These are phyloP conservation scores for Euphorbia schlechtendalii DNA, from an alignment of 441 rosid genomes.

Conservation along the genomic window DNA sequence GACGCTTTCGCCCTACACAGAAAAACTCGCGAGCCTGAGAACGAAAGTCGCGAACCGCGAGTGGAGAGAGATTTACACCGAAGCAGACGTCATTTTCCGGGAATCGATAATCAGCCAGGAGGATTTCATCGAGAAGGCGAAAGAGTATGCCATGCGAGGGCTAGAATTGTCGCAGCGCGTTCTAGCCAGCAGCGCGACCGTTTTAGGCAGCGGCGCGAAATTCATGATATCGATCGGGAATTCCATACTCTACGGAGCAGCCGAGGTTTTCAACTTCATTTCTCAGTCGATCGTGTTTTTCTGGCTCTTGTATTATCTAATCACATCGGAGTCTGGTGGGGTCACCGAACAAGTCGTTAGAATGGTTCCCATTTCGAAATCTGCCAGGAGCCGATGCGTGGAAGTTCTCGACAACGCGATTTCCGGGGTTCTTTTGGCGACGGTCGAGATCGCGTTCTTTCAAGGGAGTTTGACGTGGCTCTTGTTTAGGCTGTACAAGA, in stretches of 20 bases:
- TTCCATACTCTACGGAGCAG: slow-evolving; percentile 73
- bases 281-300: slow-evolving; percentile 79
- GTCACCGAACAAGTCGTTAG: slow-evolving; percentile 87
- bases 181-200: slow-evolving; percentile 61
- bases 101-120: slow-evolving; percentile 71
- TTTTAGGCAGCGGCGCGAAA: slow-evolving; percentile 70
- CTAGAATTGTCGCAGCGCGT: slow-evolving; percentile 68
- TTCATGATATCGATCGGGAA: slow-evolving; percentile 53
- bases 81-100: slow-evolving; percentile 60
- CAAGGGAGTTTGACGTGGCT: slow-evolving; percentile 98
- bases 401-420: slow-evolving; percentile 82
- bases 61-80: slow-evolving; percentile 81
- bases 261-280: slow-evolving; percentile 84
- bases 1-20: slow-evolving; percentile 58
- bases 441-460: slow-evolving; percentile 83
- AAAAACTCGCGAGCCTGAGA: slow-evolving; percentile 67
- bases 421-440: slow-evolving; percentile 87
- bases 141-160: slow-evolving; percentile 71
- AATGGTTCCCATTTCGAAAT: slow-evolving; percentile 66
- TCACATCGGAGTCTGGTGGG: slow-evolving; percentile 91
- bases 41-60: slow-evolving; percentile 42
- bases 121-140: slow-evolving; percentile 81
- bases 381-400: slow-evolving; percentile 62
- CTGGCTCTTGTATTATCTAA: slow-evolving; percentile 76
- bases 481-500: slow-evolving; percentile 63